Percentiles rank a stretch among this genome's conserved stretches.
Conservation (phyloP, 345 rosid genomes). For the Eucalyptus erythrocorys region DNA sequence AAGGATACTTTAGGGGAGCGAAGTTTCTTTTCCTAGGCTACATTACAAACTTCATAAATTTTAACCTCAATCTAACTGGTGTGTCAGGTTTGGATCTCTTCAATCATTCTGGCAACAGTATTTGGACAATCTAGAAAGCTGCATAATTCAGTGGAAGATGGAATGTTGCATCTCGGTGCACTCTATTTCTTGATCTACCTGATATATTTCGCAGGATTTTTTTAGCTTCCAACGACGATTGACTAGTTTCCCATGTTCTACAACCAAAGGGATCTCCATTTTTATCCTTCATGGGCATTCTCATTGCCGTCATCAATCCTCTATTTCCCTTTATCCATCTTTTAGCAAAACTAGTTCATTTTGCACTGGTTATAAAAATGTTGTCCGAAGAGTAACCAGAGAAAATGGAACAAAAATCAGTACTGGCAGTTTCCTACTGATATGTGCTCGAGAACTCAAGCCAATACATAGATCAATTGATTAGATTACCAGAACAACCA, state of each 20-base stretch:
- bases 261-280: constrained; percentile 1
- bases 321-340: not conserved
- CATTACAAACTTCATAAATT: not conserved
- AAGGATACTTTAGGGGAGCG: not conserved
- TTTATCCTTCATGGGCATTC: constrained; percentile 1
- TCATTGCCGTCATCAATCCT: not conserved
- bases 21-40: not conserved
- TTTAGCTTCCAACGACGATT: not conserved
- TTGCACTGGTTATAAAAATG: not conserved
- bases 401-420: not conserved
- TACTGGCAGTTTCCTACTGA: not conserved
- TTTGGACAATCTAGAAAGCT: not conserved
- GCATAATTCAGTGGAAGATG: not conserved
- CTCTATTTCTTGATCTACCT: not conserved
- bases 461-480: not conserved
- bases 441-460: not conserved
- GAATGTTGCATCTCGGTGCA: not conserved
- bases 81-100: not conserved
- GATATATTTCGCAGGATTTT: not conserved
- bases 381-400: not conserved
- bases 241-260: constrained; percentile 1
- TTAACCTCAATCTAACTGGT: not conserved
- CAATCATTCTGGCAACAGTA: not conserved
- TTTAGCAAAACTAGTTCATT: not conserved
- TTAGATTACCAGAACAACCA: not conserved